A percentile compares a stretch with the other conserved stretches of the same genome.
These are phyloP conservation scores for Moricandia arvensis DNA, from an alignment of 345 rosid genomes.

Conservation along the genomic window DNA sequence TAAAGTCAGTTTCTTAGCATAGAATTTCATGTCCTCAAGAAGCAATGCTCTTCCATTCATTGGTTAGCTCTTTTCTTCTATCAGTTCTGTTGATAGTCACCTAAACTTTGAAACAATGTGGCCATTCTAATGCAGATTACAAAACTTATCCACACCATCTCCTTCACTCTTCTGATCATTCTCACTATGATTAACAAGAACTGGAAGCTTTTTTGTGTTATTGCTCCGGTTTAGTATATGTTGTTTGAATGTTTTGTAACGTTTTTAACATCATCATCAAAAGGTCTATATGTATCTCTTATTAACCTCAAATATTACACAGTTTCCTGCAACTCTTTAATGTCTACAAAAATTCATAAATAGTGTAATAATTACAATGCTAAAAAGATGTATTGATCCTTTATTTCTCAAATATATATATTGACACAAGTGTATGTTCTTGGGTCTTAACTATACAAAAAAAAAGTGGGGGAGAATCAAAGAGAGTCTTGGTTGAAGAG, in stretches of 20 bases:
- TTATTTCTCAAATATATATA: neutral
- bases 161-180: neutral
- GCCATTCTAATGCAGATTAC: neutral
- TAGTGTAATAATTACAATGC: conserved; percentile 8
- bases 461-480: conserved; percentile 32
- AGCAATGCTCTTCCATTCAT: conserved; percentile 17
- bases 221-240: neutral
- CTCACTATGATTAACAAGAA: neutral
- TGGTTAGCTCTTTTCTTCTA: neutral
- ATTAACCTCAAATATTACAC: conserved; percentile 31
- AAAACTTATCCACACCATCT: neutral
- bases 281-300: neutral
- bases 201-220: neutral
- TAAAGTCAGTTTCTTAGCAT: neutral
- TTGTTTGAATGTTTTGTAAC: neutral
- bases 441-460: conserved; percentile 17
- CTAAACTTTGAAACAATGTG: neutral
- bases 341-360: conserved; percentile 20
- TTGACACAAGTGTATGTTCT: conserved; percentile 21
- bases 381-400: conserved; percentile 19
- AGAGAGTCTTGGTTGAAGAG: conserved; percentile 47
- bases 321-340: conserved; percentile 1
- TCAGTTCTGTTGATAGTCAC: conserved; percentile 10
- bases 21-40: neutral
- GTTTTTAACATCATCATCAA: neutral